Percentiles rank a stretch among this genome's conserved stretches.
These are phyloP conservation scores for Hemisphaericaspora xylofermentans DNA, from an alignment of 1,139 yeast genomes.

Conservation along the genomic window DNA sequence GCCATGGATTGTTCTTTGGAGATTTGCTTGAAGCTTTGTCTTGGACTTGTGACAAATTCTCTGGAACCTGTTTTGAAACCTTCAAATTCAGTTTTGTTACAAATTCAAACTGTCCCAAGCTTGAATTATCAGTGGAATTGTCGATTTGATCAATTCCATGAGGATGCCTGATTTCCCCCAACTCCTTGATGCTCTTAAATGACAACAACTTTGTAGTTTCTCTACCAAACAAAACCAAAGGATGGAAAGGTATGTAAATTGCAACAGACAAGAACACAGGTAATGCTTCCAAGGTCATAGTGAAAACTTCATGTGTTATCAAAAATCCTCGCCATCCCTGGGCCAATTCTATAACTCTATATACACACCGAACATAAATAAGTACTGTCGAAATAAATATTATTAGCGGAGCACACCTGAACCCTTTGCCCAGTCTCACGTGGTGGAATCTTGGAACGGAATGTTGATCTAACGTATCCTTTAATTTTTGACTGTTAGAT, in stretches of 20 bases:
- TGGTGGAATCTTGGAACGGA: constrained; percentile 19
- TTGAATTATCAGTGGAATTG: not conserved
- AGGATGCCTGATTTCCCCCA: constrained; percentile 7
- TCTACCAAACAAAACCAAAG: constrained; percentile 26
- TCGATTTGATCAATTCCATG: not conserved
- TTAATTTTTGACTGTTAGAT: constrained; percentile 16
- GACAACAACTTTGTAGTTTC: constrained; percentile 3
- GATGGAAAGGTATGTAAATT: constrained; percentile 26
- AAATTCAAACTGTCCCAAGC: not conserved
- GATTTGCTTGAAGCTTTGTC: too few relatives aligned
- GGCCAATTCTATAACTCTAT: constrained; percentile 31
- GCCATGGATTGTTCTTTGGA: too few relatives aligned
- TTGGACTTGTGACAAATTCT: too few relatives aligned
- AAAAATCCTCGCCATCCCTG: constrained; percentile 38
- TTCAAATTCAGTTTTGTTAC: not conserved
- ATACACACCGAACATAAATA: constrained; percentile 31
- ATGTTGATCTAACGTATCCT: constrained; percentile 17
- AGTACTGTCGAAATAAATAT: constrained; percentile 21
- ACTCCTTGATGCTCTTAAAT: not conserved
- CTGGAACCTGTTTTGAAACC: too few relatives aligned
- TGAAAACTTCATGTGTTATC: constrained; percentile 31
- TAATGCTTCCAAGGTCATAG: constrained; percentile 29
- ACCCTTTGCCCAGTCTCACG: constrained; percentile 18
- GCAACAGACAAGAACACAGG: constrained; percentile 22
- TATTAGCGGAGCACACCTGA: constrained; percentile 25